Evolutionary conservation across 208 protist genomes (phyloP), one percentile per base, ranked within the genome.

Genomic region (Acanthamoeba quina): DNA sequence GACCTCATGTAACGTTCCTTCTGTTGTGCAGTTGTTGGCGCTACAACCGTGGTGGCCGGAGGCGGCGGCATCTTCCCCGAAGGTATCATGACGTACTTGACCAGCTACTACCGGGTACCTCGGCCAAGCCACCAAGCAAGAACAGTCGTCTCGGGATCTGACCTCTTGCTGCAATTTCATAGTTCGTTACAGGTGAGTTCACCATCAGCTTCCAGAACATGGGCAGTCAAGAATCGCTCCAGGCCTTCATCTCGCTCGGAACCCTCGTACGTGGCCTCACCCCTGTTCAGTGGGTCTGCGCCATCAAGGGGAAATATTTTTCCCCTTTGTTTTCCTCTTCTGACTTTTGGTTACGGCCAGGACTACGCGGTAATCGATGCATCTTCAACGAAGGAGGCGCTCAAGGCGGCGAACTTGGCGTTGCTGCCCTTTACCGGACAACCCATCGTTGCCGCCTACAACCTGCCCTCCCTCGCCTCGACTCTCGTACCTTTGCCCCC

Each of bases 191-290:
- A 3, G 64, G 64, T 15, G 64, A 72, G 64, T 72, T 72, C 64
- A 72, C 64, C 64, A 72, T 72, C 64, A 72, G 64, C 64, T 72
- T 37, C 29, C 64, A 72, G 29, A 72, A 72, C 64, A 72, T 41
- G n/a, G 64, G 29, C 64, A 37, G 64, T 19, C 29, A 31, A 10
- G n/a, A 72, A 37, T 4, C 64, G 1, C 64, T 72, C 64, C 31
- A 11, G 9, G 64, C 64, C 29, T 72, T 72, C 64, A 72, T 29
- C 24, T 26, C 24, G 3, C 29, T 72, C 11, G 64, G 64, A 5
- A 72, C 64, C 11, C 64, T 72, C n/a, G 64, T 72, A 37, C 64
- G 64, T 1, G 5, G 19, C 64, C 9, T 66, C 21, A 1, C 17
- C 2, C 60, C 5, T 5, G 34, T 37, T 37, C 34, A 37, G 34